Conservation (phyloP, 1,284 basidiomycete species). For the Sporisorium reilianum region DNA sequence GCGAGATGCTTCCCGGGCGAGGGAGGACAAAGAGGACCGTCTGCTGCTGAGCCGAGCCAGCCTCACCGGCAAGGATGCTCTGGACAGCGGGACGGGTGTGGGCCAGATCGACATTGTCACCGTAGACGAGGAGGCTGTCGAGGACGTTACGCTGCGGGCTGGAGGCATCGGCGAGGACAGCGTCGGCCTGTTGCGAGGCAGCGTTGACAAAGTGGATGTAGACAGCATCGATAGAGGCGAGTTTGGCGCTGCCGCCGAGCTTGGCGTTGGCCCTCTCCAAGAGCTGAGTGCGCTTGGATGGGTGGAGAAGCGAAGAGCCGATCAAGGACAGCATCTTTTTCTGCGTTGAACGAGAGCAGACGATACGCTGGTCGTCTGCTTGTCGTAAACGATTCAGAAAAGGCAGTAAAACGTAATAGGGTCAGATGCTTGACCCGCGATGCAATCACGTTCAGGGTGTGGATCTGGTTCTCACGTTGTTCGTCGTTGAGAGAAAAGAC, state of each 20-base stretch:
- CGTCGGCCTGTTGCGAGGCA: slow-evolving; percentile 72
- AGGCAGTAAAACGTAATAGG: not conserved
- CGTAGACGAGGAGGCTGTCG: slow-evolving; percentile 84
- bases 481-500: slow-evolving; percentile 15
- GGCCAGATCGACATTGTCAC: slow-evolving; percentile 78
- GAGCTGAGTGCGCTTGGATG: slow-evolving; percentile 78
- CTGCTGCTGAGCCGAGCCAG: slow-evolving; percentile 69
- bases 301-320: slow-evolving; percentile 69
- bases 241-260: slow-evolving; percentile 42
- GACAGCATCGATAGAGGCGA: slow-evolving; percentile 81
- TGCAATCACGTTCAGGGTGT: not conserved
- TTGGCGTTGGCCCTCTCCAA: slow-evolving; percentile 76
- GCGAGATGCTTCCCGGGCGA: slow-evolving; percentile 76
- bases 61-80: slow-evolving; percentile 47
- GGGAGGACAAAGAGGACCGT: slow-evolving; percentile 63
- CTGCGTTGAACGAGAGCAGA: not conserved
- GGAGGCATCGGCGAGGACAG: slow-evolving; percentile 72
- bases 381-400: not conserved
- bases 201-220: slow-evolving; percentile 88
- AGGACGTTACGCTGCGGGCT: slow-evolving; percentile 76
- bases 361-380: not conserved
- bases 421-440: slow-evolving; percentile 19
- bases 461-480: slow-evolving; percentile 29
- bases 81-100: slow-evolving; percentile 72
- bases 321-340: slow-evolving; percentile 65